These are phyloP conservation scores for Capsella rubella DNA, from an alignment of 441 rosid genomes.

Conservation along the genomic window DNA sequence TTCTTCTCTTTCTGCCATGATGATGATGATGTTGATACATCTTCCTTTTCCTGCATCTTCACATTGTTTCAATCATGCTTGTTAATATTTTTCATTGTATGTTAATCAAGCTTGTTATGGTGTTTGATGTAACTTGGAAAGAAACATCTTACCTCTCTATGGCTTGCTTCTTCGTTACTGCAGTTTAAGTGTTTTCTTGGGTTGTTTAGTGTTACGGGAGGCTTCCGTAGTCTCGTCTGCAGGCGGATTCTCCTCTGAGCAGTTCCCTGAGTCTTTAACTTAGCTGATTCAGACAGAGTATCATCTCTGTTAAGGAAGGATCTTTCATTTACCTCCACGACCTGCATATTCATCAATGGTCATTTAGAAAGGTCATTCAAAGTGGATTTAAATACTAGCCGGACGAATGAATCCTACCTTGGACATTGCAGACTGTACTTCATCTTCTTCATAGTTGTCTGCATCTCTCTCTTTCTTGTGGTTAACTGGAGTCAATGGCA, in stretches of 20 bases:
- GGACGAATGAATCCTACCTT: slow-evolving; percentile 51
- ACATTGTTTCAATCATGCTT: slow-evolving; percentile 3
- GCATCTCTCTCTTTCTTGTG: slow-evolving; percentile 26
- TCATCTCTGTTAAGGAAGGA: slow-evolving; percentile 45
- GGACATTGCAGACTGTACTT: slow-evolving; percentile 58
- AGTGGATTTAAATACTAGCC: background rate
- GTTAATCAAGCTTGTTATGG: slow-evolving; percentile 1
- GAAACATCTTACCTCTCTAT: slow-evolving; percentile 50
- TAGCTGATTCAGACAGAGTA: slow-evolving; percentile 37
- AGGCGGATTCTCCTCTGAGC: slow-evolving; percentile 67
- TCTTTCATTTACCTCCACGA: slow-evolving; percentile 21
- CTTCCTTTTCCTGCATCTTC: slow-evolving; percentile 31
- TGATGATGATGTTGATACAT: slow-evolving; percentile 22
- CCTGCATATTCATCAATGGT: slow-evolving; percentile 39
- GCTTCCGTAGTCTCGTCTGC: slow-evolving; percentile 29
- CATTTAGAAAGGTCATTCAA: slow-evolving; percentile 3
- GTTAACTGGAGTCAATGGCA: slow-evolving; percentile 14
- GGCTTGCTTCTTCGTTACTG: slow-evolving; percentile 43
- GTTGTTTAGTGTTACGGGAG: slow-evolving; percentile 3
- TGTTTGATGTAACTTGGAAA: background rate
- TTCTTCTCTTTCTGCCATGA: slow-evolving; percentile 33
- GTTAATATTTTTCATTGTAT: background rate
- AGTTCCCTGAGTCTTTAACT: slow-evolving; percentile 53
- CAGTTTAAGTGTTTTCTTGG: slow-evolving; percentile 21
- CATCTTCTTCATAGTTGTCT: slow-evolving; percentile 45